A percentile compares a stretch with the other conserved stretches of the same genome.
Conservation (phyloP, 805 yeast species). For the Candida odintsovae region DNA sequence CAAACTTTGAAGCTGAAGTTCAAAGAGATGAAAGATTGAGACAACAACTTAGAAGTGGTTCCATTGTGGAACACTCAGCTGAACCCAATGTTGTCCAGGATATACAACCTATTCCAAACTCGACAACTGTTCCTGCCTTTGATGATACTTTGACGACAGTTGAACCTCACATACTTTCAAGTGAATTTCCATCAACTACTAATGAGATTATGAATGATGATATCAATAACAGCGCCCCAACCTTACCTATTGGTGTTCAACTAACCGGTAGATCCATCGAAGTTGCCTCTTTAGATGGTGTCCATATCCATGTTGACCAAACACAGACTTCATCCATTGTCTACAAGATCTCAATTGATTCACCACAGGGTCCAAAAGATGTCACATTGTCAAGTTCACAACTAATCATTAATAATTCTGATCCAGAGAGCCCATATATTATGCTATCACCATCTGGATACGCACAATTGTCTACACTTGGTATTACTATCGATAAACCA, state of each 20-base stretch:
- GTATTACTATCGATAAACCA: constrained; percentile 16
- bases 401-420: constrained; percentile 20
- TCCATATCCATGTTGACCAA: constrained; percentile 19
- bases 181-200: not conserved
- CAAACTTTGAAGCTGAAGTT: constrained; percentile 19
- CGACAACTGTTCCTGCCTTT: too few species aligned
- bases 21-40: constrained; percentile 21
- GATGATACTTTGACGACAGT: not conserved
- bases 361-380: constrained; percentile 9
- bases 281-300: constrained; percentile 16
- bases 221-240: constrained; percentile 1
- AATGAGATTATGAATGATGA: not conserved
- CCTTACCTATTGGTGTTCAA: constrained; percentile 10
- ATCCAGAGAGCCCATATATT: constrained; percentile 19
- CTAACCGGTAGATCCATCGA: constrained; percentile 21
- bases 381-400: constrained; percentile 22
- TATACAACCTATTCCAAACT: not conserved
- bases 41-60: constrained; percentile 13
- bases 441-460: constrained; percentile 24
- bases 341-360: constrained; percentile 12
- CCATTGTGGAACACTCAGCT: not conserved
- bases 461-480: constrained; percentile 16
- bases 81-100: constrained; percentile 5
- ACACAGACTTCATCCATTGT: constrained; percentile 4
- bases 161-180: not conserved